Percentiles rank a stretch among this genome's conserved stretches.
Evolutionary conservation across 1,139 yeast species (phyloP).

Genomic region (Spathaspora sp.): DNA sequence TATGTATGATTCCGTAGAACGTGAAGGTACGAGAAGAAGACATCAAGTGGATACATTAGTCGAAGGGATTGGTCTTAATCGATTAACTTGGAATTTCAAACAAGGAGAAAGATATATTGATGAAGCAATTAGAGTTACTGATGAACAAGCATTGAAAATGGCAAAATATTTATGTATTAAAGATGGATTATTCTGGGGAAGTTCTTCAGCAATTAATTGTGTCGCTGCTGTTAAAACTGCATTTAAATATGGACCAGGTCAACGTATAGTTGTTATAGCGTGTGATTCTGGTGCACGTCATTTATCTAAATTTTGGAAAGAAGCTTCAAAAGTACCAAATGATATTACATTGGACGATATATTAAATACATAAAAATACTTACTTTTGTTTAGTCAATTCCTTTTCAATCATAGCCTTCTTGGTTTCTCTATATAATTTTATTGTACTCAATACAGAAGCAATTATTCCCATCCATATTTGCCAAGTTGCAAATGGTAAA

Average conservation of each 20-base stretch:
- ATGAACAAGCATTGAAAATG: slow-evolving; percentile 81
- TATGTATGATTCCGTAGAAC: slow-evolving; percentile 86
- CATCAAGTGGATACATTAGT: slow-evolving; percentile 95
- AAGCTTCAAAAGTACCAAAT: slow-evolving; percentile 42
- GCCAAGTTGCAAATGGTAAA: slow-evolving; percentile 45
- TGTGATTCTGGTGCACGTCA: slow-evolving; percentile 94
- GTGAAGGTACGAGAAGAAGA: slow-evolving; percentile 89
- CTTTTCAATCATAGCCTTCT: slow-evolving; percentile 24
- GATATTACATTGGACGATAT: slow-evolving; percentile 34
- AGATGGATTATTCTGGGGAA: slow-evolving; percentile 90
- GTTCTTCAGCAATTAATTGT: slow-evolving; percentile 89
- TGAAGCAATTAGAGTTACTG: slow-evolving; percentile 77
- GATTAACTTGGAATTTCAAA: slow-evolving; percentile 78
- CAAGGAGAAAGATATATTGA: slow-evolving; percentile 72
- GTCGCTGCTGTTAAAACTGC: slow-evolving; percentile 84
- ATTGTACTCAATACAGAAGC: slow-evolving; percentile 41
- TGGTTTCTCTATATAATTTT: slow-evolving; percentile 44
- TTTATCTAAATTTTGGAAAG: slow-evolving; percentile 87
- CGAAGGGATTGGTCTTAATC: slow-evolving; percentile 90
- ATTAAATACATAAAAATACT: slow-evolving; percentile 9
- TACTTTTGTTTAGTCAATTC: slow-evolving; percentile 12
- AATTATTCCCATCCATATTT: slow-evolving; percentile 50
- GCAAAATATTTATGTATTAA: slow-evolving; percentile 76
- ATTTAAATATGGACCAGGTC: slow-evolving; percentile 55
- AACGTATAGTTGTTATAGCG: slow-evolving; percentile 78